Conservation (phyloP, 2,329 filamentous ascomycete genomes). For the Exophiala alcalophila region DNA sequence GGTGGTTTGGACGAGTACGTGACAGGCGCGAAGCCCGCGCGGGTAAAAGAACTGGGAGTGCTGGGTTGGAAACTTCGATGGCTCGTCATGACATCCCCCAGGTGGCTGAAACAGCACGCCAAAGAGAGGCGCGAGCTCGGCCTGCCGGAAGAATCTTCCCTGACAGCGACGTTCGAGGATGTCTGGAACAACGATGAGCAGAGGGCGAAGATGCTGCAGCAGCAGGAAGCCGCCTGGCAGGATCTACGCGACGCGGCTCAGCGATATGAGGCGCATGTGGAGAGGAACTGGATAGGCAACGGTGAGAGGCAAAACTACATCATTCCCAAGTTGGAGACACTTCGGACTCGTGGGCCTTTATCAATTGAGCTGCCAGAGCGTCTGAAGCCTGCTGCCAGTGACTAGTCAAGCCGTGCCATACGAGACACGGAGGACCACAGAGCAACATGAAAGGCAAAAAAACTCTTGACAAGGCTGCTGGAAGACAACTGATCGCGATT, state of each 20-base stretch:
- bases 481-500: too few relatives aligned
- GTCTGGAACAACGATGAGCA: slow-evolving; percentile 45
- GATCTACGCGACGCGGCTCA: slow-evolving; percentile 30
- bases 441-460: too few relatives aligned
- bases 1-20: slow-evolving; percentile 92
- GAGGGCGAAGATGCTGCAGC: slow-evolving; percentile 40
- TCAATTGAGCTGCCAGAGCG: slow-evolving; percentile 14
- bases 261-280: slow-evolving; percentile 31
- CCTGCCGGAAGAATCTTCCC: slow-evolving; percentile 51
- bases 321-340: slow-evolving; percentile 20
- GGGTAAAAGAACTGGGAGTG: slow-evolving; percentile 82
- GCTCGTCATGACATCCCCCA: slow-evolving; percentile 77
- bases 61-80: slow-evolving; percentile 88
- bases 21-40: slow-evolving; percentile 70
- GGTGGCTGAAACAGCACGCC: slow-evolving; percentile 64
- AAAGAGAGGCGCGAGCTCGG: slow-evolving; percentile 64
- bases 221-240: slow-evolving; percentile 37
- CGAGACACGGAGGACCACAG: too few relatives aligned
- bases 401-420: too few relatives aligned
- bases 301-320: slow-evolving; percentile 19
- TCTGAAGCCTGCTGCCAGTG: too few relatives aligned
- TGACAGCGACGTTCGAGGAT: slow-evolving; percentile 37
- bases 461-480: too few relatives aligned
- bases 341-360: slow-evolving; percentile 10
- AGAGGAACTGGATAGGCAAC: slow-evolving; percentile 24